Evolutionary conservation across 2,329 filamentous ascomycete species (phyloP), one percentile per base, ranked within the genome.

Genomic region (Cladosporium halotolerans): DNA sequence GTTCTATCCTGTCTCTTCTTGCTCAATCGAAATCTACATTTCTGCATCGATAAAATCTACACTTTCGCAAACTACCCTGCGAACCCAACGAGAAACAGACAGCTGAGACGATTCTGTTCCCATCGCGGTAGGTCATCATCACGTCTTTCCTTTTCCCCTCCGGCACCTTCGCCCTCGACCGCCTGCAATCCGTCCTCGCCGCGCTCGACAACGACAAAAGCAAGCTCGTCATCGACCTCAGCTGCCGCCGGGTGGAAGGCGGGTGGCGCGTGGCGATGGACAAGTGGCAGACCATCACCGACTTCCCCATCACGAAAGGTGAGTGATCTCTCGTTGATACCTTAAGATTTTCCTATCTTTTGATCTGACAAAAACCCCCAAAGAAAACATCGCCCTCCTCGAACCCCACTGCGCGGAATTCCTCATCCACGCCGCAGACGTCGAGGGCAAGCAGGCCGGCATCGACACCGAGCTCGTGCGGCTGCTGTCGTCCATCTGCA

Each of bases 181-280:
- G 88, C 42, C 78, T 99, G 7, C 78, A 89, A 61, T 79, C 83
- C 31, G 84, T 97, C 6, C 78, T 97, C 1, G 70, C 76, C 19
- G 81, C 84, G 1, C 79, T 99, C 4, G 85, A 78, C 23, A 84
- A 85, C 50, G 85, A 95, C 67, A 89, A 78, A 67, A 74, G 77
- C 45, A 93, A 88, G 71, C 82, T 99, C 45, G 92, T 99, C 60
- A 91, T 99, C 68, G 93, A 99, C 67, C 80, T 99, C 19, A 96
- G 90, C 71, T 99, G 93, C 68, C 83, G 93, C 48, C 79, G 84
- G 55, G 85, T 84, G 56, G 86, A 79, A 36, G 77, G 85, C 53
- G 85, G 76, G 38, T 99, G 93, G 93, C 90, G 88, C 64, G 93
- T 99, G n/a, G 92, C 93, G 52, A 99, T 95, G 86, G 89, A 99